These are phyloP conservation scores for Penicillium daleae DNA, from an alignment of 495 filamentous ascomycete species.

Conservation along the genomic window DNA sequence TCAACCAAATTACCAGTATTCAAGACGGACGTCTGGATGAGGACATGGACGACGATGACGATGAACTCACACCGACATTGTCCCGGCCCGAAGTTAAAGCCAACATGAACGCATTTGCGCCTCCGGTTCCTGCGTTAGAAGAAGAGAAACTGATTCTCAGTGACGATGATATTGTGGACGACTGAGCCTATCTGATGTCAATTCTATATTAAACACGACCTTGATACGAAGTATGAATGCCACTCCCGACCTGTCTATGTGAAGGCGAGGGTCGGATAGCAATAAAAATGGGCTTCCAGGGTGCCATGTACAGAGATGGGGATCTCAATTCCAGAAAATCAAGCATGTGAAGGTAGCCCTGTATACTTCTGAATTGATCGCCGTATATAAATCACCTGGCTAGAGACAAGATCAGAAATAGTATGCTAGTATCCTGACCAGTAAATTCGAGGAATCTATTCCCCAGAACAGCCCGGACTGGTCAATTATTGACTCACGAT, in stretches of 20 bases:
- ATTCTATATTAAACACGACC: background rate
- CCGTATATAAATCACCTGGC: too few relatives aligned
- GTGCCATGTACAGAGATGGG: too few relatives aligned
- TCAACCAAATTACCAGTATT: constrained; percentile 73
- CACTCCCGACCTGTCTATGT: background rate
- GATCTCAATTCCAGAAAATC: too few relatives aligned
- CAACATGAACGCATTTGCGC: constrained; percentile 16
- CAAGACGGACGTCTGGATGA: constrained; percentile 44
- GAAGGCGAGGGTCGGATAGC: background rate
- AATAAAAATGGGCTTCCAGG: too few relatives aligned
- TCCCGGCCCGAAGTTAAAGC: constrained; percentile 2
- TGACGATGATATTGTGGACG: constrained; percentile 97
- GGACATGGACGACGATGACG: constrained; percentile 45
- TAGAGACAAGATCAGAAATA: too few relatives aligned
- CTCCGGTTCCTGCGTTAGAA: constrained; percentile 33
- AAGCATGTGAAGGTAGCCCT: too few relatives aligned
- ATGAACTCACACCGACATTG: constrained; percentile 15
- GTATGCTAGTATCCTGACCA: too few relatives aligned
- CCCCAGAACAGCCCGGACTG: too few relatives aligned
- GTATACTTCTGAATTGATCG: too few relatives aligned
- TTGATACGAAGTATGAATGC: background rate
- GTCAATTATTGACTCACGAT: too few relatives aligned
- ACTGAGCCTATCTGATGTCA: constrained; percentile 26
- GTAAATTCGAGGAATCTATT: too few relatives aligned
- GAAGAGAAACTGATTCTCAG: constrained; percentile 73